phyloP scores from a whole-genome alignment of 2,329 filamentous ascomycete species.

The Paramyrothecium sp. region DNA sequence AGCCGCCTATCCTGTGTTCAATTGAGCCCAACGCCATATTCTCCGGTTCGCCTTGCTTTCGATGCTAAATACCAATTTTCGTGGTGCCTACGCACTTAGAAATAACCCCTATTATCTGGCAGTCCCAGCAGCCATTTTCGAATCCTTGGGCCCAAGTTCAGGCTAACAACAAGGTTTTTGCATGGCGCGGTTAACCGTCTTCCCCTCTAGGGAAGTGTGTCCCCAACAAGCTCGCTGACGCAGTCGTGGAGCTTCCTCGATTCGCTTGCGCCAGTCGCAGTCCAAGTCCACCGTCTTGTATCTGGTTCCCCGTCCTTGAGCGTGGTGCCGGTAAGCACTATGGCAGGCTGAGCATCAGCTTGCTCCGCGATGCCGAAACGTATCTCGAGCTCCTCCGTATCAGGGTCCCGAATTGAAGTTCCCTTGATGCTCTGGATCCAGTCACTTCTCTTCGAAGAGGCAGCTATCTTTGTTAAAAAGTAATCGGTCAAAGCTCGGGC shows the following conservation, averaged over 20 bases:
- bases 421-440: constrained; percentile 30
- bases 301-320: constrained; percentile 10
- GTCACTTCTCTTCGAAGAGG: constrained; percentile 2
- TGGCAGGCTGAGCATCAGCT: constrained; percentile 8
- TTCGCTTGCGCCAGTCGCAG: constrained; percentile 12
- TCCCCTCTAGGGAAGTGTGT: constrained; percentile 14
- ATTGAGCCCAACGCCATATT: constrained; percentile 4
- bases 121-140: too few species aligned
- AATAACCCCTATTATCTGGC: too few species aligned
- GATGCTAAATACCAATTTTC: not conserved
- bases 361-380: constrained; percentile 26
- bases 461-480: constrained; percentile 23
- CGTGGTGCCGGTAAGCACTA: constrained; percentile 19
- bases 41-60: not conserved
- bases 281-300: constrained; percentile 28
- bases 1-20: not conserved
- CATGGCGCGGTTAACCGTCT: too few species aligned
- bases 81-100: too few species aligned
- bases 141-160: too few species aligned
- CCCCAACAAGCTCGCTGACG: constrained; percentile 14
- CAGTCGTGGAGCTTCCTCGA: constrained; percentile 16
- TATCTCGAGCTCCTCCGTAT: constrained; percentile 25
- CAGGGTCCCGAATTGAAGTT: constrained; percentile 26
- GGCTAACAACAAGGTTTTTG: too few species aligned
- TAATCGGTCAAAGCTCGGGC: constrained; percentile 37